Evolutionary conservation across 2,329 filamentous ascomycete genomes (phyloP), one percentile per base, ranked within the genome.

Genomic region (Diaporthe australafricana): DNA sequence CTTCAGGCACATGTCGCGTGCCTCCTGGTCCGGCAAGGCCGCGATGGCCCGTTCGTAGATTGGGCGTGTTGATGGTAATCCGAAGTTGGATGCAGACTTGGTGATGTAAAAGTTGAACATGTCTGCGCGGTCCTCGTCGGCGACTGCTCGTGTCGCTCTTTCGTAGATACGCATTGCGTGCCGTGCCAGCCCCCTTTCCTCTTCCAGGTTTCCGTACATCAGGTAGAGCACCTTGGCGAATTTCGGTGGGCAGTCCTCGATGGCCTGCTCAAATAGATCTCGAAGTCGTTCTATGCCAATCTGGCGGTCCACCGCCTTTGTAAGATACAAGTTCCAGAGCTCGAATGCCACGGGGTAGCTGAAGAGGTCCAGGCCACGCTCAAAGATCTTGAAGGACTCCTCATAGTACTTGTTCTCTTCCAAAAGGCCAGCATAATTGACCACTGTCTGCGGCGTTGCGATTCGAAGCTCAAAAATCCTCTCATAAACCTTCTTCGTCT

Each of bases 101-200:
- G 96, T 98, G 80, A 99, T 98, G 85, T 99, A 99, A 80, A 98
- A 98, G 82, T 98, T 96, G 86, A 98, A 99, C 95, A 99, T 98
- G 78, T 98, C 95, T 73, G 95, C 92, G 67, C 95, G 89, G 81
- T 99, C 96, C 78, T 98, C 96, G 78, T 99, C 96, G 17, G 94
- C 92, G 4, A 99, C 97, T 16, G 96, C 95, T 40, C 96, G 91
- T 6, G 96, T 99, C 9, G 96, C 96, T 72, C 96, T 93, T 84
- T 99, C 97, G 83, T 99, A 99, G 76, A 99, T 99, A 72, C 96
- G 93, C 96, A 99, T 99, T 2, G 97, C 97, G 80, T 98, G 96
- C 63, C 97, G 90, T 14, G 96, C 96, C 20, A 99, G 90, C 1
- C 96, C 96, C 45, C 96, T 90, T 78, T 99, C 96, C 83, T 99